Evolutionary conservation across 2,329 filamentous ascomycete genomes (phyloP).

Genomic region (Cordyceps tenuipes): DNA sequence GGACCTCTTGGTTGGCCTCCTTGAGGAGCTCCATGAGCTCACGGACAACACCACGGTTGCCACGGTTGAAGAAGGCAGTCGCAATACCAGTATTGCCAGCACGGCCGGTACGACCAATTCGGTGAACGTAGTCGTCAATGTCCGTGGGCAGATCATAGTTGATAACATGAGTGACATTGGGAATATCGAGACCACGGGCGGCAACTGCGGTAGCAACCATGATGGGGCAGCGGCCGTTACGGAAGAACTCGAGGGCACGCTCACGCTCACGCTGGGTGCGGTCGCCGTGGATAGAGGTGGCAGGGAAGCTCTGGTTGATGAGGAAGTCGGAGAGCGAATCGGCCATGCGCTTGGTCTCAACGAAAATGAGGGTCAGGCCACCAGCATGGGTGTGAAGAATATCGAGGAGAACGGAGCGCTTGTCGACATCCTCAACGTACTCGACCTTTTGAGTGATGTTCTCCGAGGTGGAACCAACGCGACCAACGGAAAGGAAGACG

Average conservation of each 20-base stretch:
- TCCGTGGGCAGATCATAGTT: slow-evolving; percentile 99
- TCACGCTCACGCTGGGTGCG: slow-evolving; percentile 98
- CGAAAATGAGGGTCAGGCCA: slow-evolving; percentile 92
- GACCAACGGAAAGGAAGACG: slow-evolving; percentile 95
- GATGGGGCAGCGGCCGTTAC: slow-evolving; percentile 89
- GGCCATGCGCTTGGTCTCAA: slow-evolving; percentile 99
- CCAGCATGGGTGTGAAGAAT: slow-evolving; percentile 90
- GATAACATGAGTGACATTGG: slow-evolving; percentile 93
- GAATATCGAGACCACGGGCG: slow-evolving; percentile 84
- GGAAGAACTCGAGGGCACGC: slow-evolving; percentile 95
- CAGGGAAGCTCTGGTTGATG: slow-evolving; percentile 97
- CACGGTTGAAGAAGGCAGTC: slow-evolving; percentile 99
- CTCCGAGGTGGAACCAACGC: slow-evolving; percentile 98
- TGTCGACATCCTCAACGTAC: slow-evolving; percentile 94
- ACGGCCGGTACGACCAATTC: slow-evolving; percentile 99
- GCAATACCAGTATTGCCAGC: slow-evolving; percentile 97
- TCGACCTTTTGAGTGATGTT: slow-evolving; percentile 99
- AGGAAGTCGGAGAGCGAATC: slow-evolving; percentile 96
- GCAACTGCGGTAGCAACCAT: slow-evolving; percentile 95
- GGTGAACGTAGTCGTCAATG: slow-evolving; percentile 97
- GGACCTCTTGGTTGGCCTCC: slow-evolving; percentile 97
- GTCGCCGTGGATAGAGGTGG: slow-evolving; percentile 97
- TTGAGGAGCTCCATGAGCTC: slow-evolving; percentile 96
- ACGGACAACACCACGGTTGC: slow-evolving; percentile 94
- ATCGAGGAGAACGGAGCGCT: slow-evolving; percentile 93